phyloP scores from a whole-genome alignment of 106 monocot genomes.

The Phalaenopsis aphrodite region DNA sequence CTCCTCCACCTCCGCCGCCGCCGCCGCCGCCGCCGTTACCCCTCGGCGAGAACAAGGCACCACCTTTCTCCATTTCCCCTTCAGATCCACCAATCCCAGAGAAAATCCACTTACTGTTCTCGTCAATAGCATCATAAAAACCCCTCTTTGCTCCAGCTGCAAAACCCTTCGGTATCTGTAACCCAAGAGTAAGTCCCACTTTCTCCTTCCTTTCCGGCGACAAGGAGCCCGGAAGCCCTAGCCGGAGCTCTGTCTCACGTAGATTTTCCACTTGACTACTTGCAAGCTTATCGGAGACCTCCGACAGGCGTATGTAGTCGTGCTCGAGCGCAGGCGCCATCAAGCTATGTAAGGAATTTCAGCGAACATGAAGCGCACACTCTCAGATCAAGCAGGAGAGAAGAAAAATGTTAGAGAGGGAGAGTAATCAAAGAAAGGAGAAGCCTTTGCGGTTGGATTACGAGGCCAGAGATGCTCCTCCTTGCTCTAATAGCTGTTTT shows the following conservation, averaged over 20 bases:
- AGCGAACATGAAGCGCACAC: constrained; percentile 1
- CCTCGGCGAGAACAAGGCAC: constrained; percentile 30
- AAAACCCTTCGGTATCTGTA: constrained; percentile 8
- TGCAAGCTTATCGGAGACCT: constrained; percentile 5
- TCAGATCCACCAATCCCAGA: constrained; percentile 10
- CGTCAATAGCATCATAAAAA: constrained; percentile 14
- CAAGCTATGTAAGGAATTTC: neutral
- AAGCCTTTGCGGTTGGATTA: constrained; percentile 5
- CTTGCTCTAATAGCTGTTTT: neutral
- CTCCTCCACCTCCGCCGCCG: neutral
- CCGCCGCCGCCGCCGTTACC: constrained; percentile 8
- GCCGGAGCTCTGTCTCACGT: constrained; percentile 73
- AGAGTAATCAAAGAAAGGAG: constrained; percentile 5
- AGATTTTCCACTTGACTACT: constrained; percentile 10
- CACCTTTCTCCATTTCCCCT: constrained; percentile 20
- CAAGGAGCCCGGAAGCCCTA: constrained; percentile 66
- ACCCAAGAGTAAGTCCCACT: constrained; percentile 1
- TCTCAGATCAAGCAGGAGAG: constrained; percentile 4
- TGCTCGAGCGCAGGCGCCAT: constrained; percentile 44
- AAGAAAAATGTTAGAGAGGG: constrained; percentile 1
- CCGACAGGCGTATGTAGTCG: constrained; percentile 38
- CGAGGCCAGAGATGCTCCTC: constrained; percentile 6
- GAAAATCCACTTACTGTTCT: constrained; percentile 17
- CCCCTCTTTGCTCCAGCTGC: constrained; percentile 62
- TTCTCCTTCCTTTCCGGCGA: constrained; percentile 37